A percentile compares a stretch with the other conserved stretches of the same genome.
Evolutionary conservation across 208 protist species (phyloP).

Genomic region (Wallacemonas sp.): DNA sequence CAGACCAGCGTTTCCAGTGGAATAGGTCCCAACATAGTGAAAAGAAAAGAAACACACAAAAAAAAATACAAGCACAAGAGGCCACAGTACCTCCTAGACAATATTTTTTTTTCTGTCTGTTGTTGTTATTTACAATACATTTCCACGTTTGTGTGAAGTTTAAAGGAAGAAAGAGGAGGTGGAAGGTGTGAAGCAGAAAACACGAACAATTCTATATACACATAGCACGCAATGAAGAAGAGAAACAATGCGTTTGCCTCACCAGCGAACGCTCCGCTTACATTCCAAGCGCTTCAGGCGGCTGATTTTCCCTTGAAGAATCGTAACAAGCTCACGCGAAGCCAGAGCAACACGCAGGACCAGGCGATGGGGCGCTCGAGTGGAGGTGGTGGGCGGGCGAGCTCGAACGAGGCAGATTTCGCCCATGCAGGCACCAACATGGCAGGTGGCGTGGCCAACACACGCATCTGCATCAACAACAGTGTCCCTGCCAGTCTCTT

Average conservation of each 20-base stretch:
- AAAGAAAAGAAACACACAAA: background rate
- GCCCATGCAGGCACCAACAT: background rate
- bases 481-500: slow-evolving; percentile 18
- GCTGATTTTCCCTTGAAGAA: slow-evolving; percentile 2
- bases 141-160: too few species aligned
- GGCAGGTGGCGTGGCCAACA: background rate
- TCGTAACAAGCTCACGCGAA: slow-evolving; percentile 8
- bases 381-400: background rate
- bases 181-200: too few species aligned
- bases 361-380: background rate
- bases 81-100: too few species aligned
- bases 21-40: background rate
- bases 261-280: slow-evolving; percentile 13
- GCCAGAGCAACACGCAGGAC: slow-evolving; percentile 4
- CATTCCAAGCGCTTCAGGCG: slow-evolving; percentile 16
- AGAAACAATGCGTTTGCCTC: background rate
- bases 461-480: slow-evolving; percentile 15
- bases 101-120: slow-evolving; percentile 4
- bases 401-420: background rate
- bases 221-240: background rate
- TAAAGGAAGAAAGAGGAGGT: too few species aligned
- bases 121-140: background rate
- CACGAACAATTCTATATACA: background rate
- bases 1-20: too few species aligned
- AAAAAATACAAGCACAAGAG: too few species aligned